phyloP scores from a whole-genome alignment of 2,329 filamentous ascomycete genomes.

The Colletotrichum gigasporum region DNA sequence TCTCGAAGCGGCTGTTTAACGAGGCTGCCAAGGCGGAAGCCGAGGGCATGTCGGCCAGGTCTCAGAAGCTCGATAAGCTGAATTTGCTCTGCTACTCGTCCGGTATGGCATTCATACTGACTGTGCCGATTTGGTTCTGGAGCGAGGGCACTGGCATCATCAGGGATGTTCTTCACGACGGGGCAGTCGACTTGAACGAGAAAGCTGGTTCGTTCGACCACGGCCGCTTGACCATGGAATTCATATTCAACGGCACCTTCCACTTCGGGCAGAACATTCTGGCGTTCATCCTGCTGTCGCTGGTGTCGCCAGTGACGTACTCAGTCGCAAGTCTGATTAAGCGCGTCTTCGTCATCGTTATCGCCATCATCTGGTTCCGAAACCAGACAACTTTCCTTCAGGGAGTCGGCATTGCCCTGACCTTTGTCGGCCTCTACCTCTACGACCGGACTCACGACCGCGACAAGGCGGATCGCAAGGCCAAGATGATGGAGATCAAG shows the following conservation, averaged over 20 bases:
- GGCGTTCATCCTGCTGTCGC: conserved; percentile 89
- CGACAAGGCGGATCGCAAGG: conserved; percentile 86
- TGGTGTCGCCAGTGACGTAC: conserved; percentile 96
- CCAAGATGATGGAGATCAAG: conserved; percentile 69
- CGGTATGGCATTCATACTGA: conserved; percentile 88
- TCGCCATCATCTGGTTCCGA: conserved; percentile 96
- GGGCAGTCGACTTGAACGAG: conserved; percentile 71
- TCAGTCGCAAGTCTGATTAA: conserved; percentile 96
- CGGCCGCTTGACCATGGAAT: conserved; percentile 81
- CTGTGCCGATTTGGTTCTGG: conserved; percentile 92
- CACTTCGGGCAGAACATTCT: conserved; percentile 97
- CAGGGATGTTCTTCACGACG: conserved; percentile 81
- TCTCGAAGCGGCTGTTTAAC: conserved; percentile 97
- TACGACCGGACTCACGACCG: conserved; percentile 93
- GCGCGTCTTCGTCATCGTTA: conserved; percentile 94
- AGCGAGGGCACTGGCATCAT: conserved; percentile 84
- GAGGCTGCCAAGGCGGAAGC: conserved; percentile 87
- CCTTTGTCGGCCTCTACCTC: conserved; percentile 91
- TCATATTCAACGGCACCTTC: conserved; percentile 95
- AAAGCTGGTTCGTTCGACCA: conserved; percentile 77
- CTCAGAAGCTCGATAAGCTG: conserved; percentile 91
- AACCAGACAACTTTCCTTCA: conserved; percentile 87
- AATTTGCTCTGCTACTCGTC: conserved; percentile 98
- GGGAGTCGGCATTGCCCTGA: conserved; percentile 85
- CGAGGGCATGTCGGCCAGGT: conserved; percentile 69